These are phyloP conservation scores for Solanum gracilifrons DNA, from an alignment of 257 asterid genomes.

Conservation along the genomic window DNA sequence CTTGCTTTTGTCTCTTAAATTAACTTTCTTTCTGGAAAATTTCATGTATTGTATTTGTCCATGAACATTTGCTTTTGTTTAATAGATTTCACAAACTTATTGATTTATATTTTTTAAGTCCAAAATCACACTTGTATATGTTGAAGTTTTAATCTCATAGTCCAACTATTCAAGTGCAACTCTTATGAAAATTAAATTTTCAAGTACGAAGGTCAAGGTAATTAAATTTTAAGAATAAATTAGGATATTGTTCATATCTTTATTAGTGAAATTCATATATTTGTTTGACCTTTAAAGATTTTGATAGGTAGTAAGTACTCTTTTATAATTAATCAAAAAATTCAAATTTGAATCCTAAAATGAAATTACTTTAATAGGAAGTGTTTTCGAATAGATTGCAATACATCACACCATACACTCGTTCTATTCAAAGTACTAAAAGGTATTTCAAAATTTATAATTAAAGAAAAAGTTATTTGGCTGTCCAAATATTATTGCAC, in stretches of 20 bases:
- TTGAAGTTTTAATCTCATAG: background rate
- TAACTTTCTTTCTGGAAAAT: too few relatives aligned
- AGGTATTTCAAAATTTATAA: background rate
- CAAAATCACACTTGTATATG: background rate
- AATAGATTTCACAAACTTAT: too few relatives aligned
- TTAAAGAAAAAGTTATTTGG: background rate
- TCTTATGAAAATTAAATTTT: background rate
- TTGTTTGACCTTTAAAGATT: background rate
- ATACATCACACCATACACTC: background rate
- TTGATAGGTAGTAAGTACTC: too few relatives aligned
- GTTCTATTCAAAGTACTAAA: background rate
- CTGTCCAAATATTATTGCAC: background rate
- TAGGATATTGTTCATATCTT: background rate
- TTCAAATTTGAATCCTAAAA: background rate
- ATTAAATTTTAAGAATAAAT: background rate
- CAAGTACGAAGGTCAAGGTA: background rate
- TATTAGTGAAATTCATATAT: background rate
- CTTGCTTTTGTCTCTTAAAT: too few relatives aligned
- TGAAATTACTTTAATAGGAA: background rate
- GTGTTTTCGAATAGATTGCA: background rate
- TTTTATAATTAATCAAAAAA: background rate
- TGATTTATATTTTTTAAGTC: too few relatives aligned
- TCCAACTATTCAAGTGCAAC: background rate
- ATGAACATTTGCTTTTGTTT: too few relatives aligned
- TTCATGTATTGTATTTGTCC: too few relatives aligned